Base-by-base conservation (phyloP, 1,284 basidiomycete genomes). In the Trametes sp. region DNA sequence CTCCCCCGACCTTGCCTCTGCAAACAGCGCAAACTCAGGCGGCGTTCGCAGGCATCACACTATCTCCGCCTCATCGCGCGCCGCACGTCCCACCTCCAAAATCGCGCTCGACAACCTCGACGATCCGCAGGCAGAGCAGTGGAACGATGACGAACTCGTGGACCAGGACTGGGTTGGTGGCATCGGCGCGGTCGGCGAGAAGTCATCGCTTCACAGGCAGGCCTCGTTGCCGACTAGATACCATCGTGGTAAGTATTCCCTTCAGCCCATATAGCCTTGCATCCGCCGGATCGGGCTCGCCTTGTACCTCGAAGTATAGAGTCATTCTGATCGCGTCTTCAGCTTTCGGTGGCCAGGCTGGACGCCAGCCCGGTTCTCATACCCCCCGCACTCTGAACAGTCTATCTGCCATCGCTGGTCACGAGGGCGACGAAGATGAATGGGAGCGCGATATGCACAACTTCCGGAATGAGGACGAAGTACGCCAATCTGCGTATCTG, bases 351-450 rank as follows among this genome's bases (percentile, higher is more conserved):
- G 79, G 76, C 23, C 81, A 83, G 61, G 76, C 78, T 13, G 78
- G 84, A 52, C 85, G 78, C 57, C 80, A 86, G 72, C 73, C 84
- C 13, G 89, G 89, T 26, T 87, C 80, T 68, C 74, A 83, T 66
- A 89, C 89, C 28, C 88, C 90, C 35, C 87, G 89, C 62, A 85
- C 85, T n/a, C 79, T 93, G 76, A 93, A 92, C 71, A 92, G 89
- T 74, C 84, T 94, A 55, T 84, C 88, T 44, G 89, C 89, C 59
- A 94, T 94, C 75, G 86, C 89, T 54, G 92, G 92, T 49, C 90
- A 92, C 70, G 91, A 93, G 69, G 90, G 87, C 69, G 91, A 93
- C 65, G 92, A 94, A 74, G 92, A 93, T 67, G 89, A 91, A 63
- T 94, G 92, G 92, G 90, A 92, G 73, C 79, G 82, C 46, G 87